Evolutionary conservation across 768 basidiomycete genomes (phyloP), one percentile per base, ranked within the genome.

Genomic region (Phallus indusiatus): DNA sequence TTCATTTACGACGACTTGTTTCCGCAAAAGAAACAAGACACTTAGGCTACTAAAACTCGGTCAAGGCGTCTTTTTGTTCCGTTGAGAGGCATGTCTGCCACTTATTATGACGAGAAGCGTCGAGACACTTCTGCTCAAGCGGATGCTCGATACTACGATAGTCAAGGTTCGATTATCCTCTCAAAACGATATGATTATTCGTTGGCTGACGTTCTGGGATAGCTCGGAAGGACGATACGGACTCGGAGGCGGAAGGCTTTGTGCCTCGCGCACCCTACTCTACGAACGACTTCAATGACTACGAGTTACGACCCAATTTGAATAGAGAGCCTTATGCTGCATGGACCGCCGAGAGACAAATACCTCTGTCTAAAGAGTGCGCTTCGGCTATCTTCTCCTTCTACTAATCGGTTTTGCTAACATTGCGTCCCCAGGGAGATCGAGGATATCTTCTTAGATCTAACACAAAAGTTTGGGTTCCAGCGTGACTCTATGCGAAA

Each of bases 381-480:
- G 66, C 61, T 22, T 61, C 28, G 28, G 2, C 7, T 28, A 33
- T 28, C 42, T 28, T 20, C 20, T 22, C 53, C 22, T 22, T 53
- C 34, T 56, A 28, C 36, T 61, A 18, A n/a, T 46, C 56, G 11
- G 22, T 6, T 22, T 28, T 20, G 35, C 36, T 56, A 16, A 20
- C 61, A 10, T 22, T 55, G 11, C 47, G n/a, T n/a, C n/a, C 24
- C 12, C 48, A 64, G 65, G 64, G 96, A 97, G 76, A 97, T 98
- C 58, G 95, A 98, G 71, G 96, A 99, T 69, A 91, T 99, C 53
- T 91, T 98, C 69, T 82, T 97, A 54, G 96, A 98, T 76, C 79
- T 99, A 35, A 87, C 93, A 24, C 94, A 97, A 78, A 99, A 98
- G 74, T 99, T 98, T 73, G 96, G 96, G 62, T 99, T 99, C 70